Percentiles rank a stretch among this genome's conserved stretches.
Conservation (phyloP, 805 yeast genomes). For the Maudiozyma turicensis region DNA sequence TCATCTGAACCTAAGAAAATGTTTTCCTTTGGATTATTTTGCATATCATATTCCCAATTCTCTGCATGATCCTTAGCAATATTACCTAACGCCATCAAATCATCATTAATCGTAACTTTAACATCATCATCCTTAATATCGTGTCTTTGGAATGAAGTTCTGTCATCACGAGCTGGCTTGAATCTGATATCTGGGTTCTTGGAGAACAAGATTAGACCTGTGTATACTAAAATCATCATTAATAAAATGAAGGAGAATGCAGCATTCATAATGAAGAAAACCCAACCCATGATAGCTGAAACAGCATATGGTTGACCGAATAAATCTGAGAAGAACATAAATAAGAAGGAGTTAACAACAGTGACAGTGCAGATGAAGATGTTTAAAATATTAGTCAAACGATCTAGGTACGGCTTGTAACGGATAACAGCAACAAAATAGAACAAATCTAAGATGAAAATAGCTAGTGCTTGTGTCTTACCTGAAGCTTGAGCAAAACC, state of each 20-base stretch:
- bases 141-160: conserved; percentile 73
- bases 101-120: conserved; percentile 33
- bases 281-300: conserved; percentile 81
- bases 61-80: conserved; percentile 74
- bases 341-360: conserved; percentile 71
- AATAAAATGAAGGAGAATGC: conserved; percentile 73
- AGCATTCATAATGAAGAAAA: conserved; percentile 81
- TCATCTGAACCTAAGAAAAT: conserved; percentile 18
- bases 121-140: conserved; percentile 16
- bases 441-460: conserved; percentile 66
- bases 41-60: conserved; percentile 64
- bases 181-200: conserved; percentile 85
- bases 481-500: conserved; percentile 74
- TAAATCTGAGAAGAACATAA: conserved; percentile 74
- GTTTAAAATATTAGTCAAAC: conserved; percentile 67
- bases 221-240: conserved; percentile 58
- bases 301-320: conserved; percentile 79
- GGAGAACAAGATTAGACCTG: conserved; percentile 51
- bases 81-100: conserved; percentile 62
- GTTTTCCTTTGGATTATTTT: conserved; percentile 7
- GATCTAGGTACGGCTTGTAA: conserved; percentile 69
- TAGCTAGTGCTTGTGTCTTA: conserved; percentile 65
- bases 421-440: conserved; percentile 56
- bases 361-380: conserved; percentile 63
- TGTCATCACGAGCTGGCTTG: conserved; percentile 87